Evolutionary conservation across 129 eudicot genomes (phyloP), one percentile per base, ranked within the genome.

Genomic region (Artemisia argyi): DNA sequence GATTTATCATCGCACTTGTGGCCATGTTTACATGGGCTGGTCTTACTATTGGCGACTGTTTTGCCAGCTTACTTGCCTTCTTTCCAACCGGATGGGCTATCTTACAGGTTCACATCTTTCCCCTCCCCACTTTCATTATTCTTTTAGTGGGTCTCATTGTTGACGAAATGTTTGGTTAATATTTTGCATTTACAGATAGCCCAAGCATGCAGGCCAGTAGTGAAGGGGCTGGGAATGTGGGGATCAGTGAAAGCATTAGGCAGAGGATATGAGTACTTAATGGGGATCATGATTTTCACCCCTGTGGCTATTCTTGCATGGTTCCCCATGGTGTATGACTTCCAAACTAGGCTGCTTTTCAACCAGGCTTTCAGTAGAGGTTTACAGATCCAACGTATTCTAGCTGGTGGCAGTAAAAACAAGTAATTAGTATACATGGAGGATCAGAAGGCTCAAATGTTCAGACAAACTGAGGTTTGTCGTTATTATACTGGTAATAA

Each of bases 341-440:
- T 90, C 69, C 98, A 90, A 79, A 94, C 98, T 2, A 83, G 96
- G 39, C 86, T 94, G 97, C 73, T 94, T 75, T 94, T 94, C 89
- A 94, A 90, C 96, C 97, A 89, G 76, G 96, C 98, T 3, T 92
- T 92, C 91, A 89, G 98, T 68, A 84, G 98, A 82, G 98, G 93
- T 79, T 76, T 94, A 4, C 98, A 87, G 81, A 94, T 94, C 28
- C 90, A 96, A 26, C 98, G 93, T 65, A 94, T 94, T 76, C 96
- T 94, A 61, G 47, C 66, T 79, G 97, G 97, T 53, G 98, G 97
- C 4, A 61, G 66, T 61, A 61, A 61, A 28, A 14, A 61, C 47
- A 28, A 61, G 66, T 61, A 60, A 60, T 26, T 26, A 26, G 7
- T 9, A 60, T 39, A 24, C 65, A 26, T 20, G 65, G 65, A 60